phyloP scores from a whole-genome alignment of 2,329 filamentous ascomycete species.

The Emergomyces orientalis region DNA sequence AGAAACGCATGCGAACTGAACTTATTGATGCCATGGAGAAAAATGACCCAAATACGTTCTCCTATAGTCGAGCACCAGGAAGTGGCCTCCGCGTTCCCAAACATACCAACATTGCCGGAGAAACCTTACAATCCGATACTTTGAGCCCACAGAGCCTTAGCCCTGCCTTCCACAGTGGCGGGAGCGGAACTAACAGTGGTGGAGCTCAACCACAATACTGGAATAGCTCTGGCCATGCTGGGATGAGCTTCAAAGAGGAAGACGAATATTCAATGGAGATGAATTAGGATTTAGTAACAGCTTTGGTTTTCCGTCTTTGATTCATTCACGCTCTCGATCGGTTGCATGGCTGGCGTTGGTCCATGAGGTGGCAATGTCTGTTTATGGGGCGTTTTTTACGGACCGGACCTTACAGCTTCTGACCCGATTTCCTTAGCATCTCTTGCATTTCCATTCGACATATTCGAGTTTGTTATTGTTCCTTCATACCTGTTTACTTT shows the following conservation, averaged over 20 bases:
- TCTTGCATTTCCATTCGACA: not conserved
- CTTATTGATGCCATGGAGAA: conserved; percentile 76
- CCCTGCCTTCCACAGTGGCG: conserved; percentile 62
- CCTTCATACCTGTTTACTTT: not conserved
- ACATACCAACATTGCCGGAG: conserved; percentile 83
- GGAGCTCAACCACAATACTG: conserved; percentile 45
- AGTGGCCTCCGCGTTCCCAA: conserved; percentile 84
- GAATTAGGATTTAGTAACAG: conserved; percentile 20
- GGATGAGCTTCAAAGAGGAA: conserved; percentile 80
- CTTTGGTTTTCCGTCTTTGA: not conserved
- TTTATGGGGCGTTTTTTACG: conserved; percentile 2
- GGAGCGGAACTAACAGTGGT: conserved; percentile 49
- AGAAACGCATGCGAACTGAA: conserved; percentile 91
- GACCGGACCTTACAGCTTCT: not conserved
- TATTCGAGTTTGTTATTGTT: not conserved
- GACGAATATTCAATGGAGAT: conserved; percentile 84
- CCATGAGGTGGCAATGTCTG: conserved; percentile 5
- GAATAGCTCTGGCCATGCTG: conserved; percentile 44
- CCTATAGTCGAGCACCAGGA: conserved; percentile 74
- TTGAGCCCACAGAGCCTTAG: conserved; percentile 56
- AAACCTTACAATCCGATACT: conserved; percentile 47
- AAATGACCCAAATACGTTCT: conserved; percentile 65
- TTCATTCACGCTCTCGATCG: not conserved
- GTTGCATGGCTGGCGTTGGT: conserved; percentile 8
- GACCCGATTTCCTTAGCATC: not conserved